Evolutionary conservation across 148 eudicot species (phyloP).

Genomic region (Rhododendron ferrugineum): DNA sequence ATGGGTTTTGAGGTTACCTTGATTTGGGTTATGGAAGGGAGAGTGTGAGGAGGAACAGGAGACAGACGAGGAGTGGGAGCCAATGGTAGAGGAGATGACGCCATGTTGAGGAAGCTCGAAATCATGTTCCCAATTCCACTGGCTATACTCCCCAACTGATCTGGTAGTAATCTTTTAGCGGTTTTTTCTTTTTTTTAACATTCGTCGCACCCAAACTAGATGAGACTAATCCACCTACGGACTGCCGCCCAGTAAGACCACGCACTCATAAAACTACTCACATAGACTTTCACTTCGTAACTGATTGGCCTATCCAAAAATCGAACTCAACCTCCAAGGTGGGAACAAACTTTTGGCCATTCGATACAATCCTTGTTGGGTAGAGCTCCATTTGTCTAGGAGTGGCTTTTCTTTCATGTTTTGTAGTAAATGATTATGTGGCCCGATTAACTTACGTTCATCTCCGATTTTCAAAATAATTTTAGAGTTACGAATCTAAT

Average conservation of each 20-base stretch:
- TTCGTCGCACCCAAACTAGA: too few species aligned
- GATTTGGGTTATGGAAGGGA: constrained; percentile 17
- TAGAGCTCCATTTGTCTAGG: too few species aligned
- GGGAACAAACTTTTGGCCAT: too few species aligned
- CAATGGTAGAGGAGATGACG: constrained; percentile 18
- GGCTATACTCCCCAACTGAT: neutral
- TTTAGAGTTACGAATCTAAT: neutral
- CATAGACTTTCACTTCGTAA: too few species aligned
- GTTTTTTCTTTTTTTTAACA: too few species aligned
- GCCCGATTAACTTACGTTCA: neutral
- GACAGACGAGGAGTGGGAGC: constrained; percentile 1
- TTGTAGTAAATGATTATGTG: neutral
- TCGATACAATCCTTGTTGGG: too few species aligned
- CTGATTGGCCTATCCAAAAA: too few species aligned
- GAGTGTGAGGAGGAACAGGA: neutral
- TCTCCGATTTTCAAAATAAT: too few species aligned
- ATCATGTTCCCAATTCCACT: neutral
- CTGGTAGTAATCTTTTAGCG: neutral
- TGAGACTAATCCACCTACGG: too few species aligned
- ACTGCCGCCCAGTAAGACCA: too few species aligned
- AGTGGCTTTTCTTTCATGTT: neutral
- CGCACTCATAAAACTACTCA: too few species aligned
- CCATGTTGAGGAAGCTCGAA: constrained; percentile 19
- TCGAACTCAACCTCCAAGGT: too few species aligned
- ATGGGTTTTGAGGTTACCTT: constrained; percentile 14